Conservation (phyloP, 2,329 filamentous ascomycete species). For the Lasiodiplodia sp. region DNA sequence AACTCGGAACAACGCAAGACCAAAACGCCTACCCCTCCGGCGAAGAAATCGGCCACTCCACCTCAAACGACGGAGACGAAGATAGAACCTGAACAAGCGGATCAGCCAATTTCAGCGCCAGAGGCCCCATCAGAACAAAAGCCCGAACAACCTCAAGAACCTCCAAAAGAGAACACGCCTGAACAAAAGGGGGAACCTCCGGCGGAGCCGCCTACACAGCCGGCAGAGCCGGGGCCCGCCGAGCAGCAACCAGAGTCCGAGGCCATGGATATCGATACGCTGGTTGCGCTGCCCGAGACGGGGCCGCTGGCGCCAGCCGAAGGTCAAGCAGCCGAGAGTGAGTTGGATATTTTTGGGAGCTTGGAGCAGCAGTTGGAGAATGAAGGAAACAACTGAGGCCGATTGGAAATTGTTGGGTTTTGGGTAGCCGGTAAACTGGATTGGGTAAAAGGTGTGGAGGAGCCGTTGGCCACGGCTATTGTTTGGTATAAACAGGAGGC, state of each 20-base stretch:
- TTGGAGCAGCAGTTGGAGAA: slow-evolving; percentile 54
- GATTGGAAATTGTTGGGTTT: background rate
- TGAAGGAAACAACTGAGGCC: slow-evolving; percentile 24
- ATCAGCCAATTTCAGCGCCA: background rate
- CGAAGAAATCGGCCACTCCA: background rate
- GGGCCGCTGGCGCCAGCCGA: background rate
- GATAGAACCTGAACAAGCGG: background rate
- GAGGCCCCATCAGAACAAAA: background rate
- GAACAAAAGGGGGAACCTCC: background rate
- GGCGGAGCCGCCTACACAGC: background rate
- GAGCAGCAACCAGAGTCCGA: slow-evolving; percentile 1
- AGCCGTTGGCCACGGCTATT: background rate
- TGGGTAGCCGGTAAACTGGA: background rate
- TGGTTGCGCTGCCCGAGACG: background rate
- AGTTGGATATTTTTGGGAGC: slow-evolving; percentile 56
- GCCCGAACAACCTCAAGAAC: background rate
- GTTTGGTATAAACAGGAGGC: background rate
- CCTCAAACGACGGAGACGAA: slow-evolving; percentile 2
- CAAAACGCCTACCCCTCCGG: background rate
- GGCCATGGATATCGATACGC: slow-evolving; percentile 3
- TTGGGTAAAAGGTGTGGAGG: background rate
- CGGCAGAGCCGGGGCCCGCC: background rate
- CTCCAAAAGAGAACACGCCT: background rate
- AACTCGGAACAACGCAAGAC: slow-evolving; percentile 37
- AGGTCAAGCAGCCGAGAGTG: slow-evolving; percentile 39